Evolutionary conservation across 2,329 filamentous ascomycete species (phyloP).

Genomic region (Cryphonectria radicalis): DNA sequence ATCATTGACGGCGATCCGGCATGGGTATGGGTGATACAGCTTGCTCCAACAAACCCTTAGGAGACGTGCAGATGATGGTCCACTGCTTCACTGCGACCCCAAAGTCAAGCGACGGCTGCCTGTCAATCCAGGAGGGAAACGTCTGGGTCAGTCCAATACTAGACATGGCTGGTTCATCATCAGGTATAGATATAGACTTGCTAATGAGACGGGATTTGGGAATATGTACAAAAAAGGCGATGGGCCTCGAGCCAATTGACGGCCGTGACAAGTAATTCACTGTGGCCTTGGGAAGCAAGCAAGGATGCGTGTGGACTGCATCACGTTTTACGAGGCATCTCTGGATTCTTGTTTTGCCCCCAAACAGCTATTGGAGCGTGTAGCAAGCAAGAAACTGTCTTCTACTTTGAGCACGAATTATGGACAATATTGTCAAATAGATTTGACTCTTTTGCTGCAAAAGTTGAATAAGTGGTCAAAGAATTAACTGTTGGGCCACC

Average conservation of each 20-base stretch:
- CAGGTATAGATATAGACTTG: background rate
- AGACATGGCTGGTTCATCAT: background rate
- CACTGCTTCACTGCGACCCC: background rate
- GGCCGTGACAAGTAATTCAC: background rate
- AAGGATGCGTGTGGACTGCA: background rate
- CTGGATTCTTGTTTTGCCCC: too few species aligned
- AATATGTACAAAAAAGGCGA: background rate
- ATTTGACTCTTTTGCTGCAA: too few species aligned
- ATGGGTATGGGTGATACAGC: background rate
- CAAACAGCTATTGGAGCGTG: background rate
- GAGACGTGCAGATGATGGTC: background rate
- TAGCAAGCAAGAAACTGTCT: too few species aligned
- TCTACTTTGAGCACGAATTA: background rate
- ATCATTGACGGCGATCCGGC: background rate
- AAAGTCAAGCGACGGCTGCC: background rate
- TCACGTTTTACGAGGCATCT: background rate
- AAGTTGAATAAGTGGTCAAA: background rate
- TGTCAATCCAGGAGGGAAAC: background rate
- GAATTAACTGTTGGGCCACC: background rate
- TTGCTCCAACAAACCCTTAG: background rate
- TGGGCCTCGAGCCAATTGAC: background rate
- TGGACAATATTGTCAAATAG: background rate
- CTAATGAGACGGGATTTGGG: background rate
- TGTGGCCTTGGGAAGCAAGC: background rate
- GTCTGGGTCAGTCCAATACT: background rate